phyloP scores from a whole-genome alignment of 345 rosid genomes.

The Eucalyptus caleyi region DNA sequence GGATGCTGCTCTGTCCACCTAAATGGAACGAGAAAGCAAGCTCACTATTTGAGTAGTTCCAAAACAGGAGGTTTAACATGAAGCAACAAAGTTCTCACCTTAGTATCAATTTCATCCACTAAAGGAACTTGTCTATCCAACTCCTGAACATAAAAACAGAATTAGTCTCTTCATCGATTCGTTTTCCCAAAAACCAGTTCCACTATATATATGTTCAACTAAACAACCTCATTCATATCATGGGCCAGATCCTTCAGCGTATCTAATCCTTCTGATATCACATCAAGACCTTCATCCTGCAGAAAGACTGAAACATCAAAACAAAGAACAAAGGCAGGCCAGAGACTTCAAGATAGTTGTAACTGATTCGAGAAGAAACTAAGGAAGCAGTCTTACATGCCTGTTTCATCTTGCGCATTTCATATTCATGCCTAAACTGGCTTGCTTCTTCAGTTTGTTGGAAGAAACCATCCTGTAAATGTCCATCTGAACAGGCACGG shows the following conservation, averaged over 20 bases:
- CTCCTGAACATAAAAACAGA: slow-evolving; percentile 30
- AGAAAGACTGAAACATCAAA: not conserved
- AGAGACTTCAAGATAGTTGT: not conserved
- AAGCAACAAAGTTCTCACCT: slow-evolving; percentile 26
- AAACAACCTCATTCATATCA: slow-evolving; percentile 71
- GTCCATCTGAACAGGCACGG: slow-evolving; percentile 21
- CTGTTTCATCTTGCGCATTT: slow-evolving; percentile 76
- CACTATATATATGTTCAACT: not conserved
- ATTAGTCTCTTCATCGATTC: not conserved
- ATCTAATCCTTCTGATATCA: slow-evolving; percentile 35
- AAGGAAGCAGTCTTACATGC: slow-evolving; percentile 22
- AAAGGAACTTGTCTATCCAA: slow-evolving; percentile 76
- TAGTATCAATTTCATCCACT: slow-evolving; percentile 71
- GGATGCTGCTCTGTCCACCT: slow-evolving; percentile 68
- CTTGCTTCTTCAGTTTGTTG: slow-evolving; percentile 55
- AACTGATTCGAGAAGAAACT: not conserved
- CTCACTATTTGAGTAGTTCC: not conserved
- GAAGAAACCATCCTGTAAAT: slow-evolving; percentile 33
- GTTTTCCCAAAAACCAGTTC: not conserved
- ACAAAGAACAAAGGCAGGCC: not conserved
- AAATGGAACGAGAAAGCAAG: not conserved
- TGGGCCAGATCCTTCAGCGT: slow-evolving; percentile 36
- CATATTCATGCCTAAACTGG: slow-evolving; percentile 66
- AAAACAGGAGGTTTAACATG: not conserved
- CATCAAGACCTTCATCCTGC: slow-evolving; percentile 56